A percentile compares a stretch with the other conserved stretches of the same genome.
Evolutionary conservation across 1,139 yeast species (phyloP).

Genomic region (Arxiozyma telluris): DNA sequence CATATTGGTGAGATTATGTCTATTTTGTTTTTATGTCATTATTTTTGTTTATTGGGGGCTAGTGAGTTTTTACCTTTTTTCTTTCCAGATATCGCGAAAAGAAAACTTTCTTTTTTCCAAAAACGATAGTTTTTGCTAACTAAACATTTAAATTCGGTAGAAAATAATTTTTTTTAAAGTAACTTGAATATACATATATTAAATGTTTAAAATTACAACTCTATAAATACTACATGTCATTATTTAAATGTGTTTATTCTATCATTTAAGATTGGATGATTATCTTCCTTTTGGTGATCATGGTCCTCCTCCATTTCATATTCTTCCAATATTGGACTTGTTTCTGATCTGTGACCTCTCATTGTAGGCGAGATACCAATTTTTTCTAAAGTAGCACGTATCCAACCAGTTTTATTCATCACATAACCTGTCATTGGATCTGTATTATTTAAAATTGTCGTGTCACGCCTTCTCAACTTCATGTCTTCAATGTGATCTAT

Average conservation of each 20-base stretch:
- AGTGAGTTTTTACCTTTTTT: no score
- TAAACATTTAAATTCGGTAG: no score
- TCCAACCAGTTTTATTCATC: conserved; percentile 9
- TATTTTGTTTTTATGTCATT: no score
- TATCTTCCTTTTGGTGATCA: neutral
- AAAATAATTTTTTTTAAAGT: no score
- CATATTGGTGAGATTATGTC: no score
- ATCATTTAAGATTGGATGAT: neutral
- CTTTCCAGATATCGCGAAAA: neutral
- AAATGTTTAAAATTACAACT: neutral
- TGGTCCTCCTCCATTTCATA: conserved; percentile 1
- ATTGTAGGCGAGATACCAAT: conserved; percentile 1
- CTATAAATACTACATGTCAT: neutral
- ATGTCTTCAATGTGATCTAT: conserved; percentile 60
- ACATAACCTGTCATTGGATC: conserved; percentile 19
- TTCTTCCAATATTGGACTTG: neutral
- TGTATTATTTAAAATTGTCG: conserved; percentile 3
- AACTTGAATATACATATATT: neutral
- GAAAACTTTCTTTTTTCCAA: no score
- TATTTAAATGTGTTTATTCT: neutral
- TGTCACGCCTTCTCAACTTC: conserved; percentile 12
- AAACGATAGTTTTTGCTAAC: neutral
- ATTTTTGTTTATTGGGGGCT: no score
- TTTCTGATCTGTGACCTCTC: neutral
- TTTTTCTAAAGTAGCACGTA: conserved; percentile 7